phyloP scores from a whole-genome alignment of 148 eudicot species.

The Silene latifolia region DNA sequence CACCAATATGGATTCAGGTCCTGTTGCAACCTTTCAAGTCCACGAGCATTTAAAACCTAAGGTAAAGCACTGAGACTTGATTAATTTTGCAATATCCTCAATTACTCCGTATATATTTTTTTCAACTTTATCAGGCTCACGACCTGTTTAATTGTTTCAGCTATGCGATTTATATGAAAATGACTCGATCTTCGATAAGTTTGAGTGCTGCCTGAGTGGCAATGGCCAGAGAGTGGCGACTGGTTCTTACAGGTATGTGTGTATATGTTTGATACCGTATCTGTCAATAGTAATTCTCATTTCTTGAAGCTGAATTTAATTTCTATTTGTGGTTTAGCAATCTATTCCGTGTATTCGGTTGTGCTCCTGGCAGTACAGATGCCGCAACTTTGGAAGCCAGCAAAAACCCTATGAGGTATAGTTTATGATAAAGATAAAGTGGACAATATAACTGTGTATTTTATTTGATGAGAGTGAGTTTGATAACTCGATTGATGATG shows the following conservation, averaged over 20 bases:
- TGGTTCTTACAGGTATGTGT: conserved; percentile 82
- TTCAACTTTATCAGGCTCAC: not conserved
- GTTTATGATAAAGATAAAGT: not conserved
- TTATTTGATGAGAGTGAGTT: not conserved
- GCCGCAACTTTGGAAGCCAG: conserved; percentile 94
- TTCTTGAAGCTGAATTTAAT: not conserved
- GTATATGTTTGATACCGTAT: not conserved
- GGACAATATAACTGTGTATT: not conserved
- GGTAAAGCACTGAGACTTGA: conserved; percentile 48
- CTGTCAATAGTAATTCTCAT: not conserved
- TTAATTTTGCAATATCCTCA: not conserved
- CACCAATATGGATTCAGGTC: conserved; percentile 99
- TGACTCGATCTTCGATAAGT: conserved; percentile 93
- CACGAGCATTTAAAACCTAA: conserved; percentile 94
- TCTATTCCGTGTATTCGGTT: conserved; percentile 93
- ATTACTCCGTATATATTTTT: not conserved
- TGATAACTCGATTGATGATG: conserved; percentile 6
- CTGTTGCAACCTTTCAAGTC: conserved; percentile 90
- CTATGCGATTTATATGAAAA: conserved; percentile 87
- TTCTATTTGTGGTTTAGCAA: conserved; percentile 52
- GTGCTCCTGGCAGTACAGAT: conserved; percentile 76
- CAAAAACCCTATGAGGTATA: conserved; percentile 94
- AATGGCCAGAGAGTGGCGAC: conserved; percentile 80
- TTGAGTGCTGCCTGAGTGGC: conserved; percentile 93
- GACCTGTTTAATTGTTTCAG: conserved; percentile 34